Evolutionary conservation across 495 filamentous ascomycete species (phyloP).

Genomic region (Copromyces sp.): DNA sequence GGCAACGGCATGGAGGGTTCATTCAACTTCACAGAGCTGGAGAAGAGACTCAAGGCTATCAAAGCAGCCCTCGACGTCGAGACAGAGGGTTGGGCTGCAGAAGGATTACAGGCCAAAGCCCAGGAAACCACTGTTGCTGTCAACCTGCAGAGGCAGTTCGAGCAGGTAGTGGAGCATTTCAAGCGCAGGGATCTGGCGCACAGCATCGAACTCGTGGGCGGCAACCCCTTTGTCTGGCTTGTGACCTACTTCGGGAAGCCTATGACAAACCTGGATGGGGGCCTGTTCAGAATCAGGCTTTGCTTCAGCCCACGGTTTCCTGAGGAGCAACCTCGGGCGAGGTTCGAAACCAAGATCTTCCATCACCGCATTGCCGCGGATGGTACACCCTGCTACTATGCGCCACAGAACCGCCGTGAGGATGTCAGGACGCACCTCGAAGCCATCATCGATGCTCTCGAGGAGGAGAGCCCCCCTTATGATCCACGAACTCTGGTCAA

Average conservation of each 20-base stretch:
- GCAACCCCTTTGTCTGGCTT: conserved; percentile 60
- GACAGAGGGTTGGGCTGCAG: conserved; percentile 55
- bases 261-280: conserved; percentile 89
- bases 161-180: conserved; percentile 69
- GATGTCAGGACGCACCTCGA: conserved; percentile 80
- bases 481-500: conserved; percentile 87
- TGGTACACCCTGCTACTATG: conserved; percentile 77
- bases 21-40: conserved; percentile 73
- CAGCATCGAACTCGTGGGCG: conserved; percentile 59
- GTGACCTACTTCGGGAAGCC: conserved; percentile 81
- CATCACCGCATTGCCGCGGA: conserved; percentile 77
- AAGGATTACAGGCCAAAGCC: conserved; percentile 52
- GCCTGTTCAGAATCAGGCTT: conserved; percentile 73
- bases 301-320: conserved; percentile 83
- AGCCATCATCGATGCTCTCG: conserved; percentile 70
- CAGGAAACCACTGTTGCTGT: conserved; percentile 67
- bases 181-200: conserved; percentile 58
- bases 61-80: conserved; percentile 61
- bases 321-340: conserved; percentile 79
- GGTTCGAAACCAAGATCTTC: conserved; percentile 70
- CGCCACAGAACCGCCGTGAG: conserved; percentile 48
- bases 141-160: conserved; percentile 71
- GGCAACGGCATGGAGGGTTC: conserved; percentile 80
- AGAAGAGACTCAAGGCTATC: conserved; percentile 54
- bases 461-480: conserved; percentile 79